Base-by-base conservation (phyloP, 805 yeast genomes). In the Jamesozyma jinghongensis region DNA sequence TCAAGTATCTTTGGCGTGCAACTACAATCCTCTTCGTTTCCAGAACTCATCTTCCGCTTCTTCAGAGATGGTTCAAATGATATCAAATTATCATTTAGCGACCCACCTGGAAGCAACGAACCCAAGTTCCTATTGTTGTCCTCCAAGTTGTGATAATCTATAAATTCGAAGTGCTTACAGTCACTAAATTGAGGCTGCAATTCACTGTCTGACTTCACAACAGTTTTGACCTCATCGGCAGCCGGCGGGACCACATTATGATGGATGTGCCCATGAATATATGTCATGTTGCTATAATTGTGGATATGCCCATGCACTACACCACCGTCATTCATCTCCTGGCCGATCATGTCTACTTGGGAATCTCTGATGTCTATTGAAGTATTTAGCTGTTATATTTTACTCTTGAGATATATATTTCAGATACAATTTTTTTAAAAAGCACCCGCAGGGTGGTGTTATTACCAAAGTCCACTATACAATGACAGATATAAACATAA, bases 271-370 rank as follows among this genome's bases (percentile, higher is more conserved):
- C 84, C 84, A 52, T 77, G 83, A 28, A 77, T 75, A 49, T 76
- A 77, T 5, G 81, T 75, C 51, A 77, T 71, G 50, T 74, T 76
- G 42, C 70, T 67, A 53, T 74, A 79, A 50, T 73, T 75, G 57
- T 77, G 83, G 17, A 77, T 75, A 50, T 77, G 84, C 3, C 84
- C 84, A 57, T 77, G 84, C 14, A 77, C 77, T n/a, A 73, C 66
- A 17, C 81, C 81, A 43, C 72, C 75, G 4, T 47, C 48, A 10
- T 22, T 22, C 26, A 6, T 10, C 6, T 22, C 26, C 10, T 6
- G 26, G 6, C 10, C 26, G 10, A 22, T 22, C 26, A 22, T 22
- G n/a, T n/a, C n/a, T n/a, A n/a, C n/a, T n/a, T n/a, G n/a, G n/a
- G n/a, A n/a, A n/a, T n/a, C n/a, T n/a, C n/a, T n/a, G n/a, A n/a